A percentile compares a stretch with the other conserved stretches of the same genome.
These are phyloP conservation scores for Oryza longistaminata DNA, from an alignment of 176 grass and related monocot species.

Conservation along the genomic window DNA sequence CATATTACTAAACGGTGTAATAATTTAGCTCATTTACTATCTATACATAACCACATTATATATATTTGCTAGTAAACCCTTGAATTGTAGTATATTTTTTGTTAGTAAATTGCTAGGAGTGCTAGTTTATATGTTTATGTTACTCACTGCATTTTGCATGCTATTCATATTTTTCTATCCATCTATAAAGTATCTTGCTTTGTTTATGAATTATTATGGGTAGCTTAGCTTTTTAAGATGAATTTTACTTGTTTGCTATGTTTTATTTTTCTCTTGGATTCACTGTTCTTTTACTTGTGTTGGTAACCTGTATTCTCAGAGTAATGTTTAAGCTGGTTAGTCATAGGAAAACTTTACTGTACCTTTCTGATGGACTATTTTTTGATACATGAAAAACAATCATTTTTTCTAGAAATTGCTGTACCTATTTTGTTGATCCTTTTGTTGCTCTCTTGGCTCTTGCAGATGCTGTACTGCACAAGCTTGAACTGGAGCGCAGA, in stretches of 20 bases:
- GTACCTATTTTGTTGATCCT: not conserved
- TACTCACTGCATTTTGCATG: not conserved
- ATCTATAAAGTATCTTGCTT: not conserved
- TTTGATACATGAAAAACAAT: no score
- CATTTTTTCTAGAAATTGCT: not conserved
- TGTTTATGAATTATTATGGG: not conserved
- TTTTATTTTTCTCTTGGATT: not conserved
- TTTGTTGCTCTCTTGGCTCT: slow-evolving; percentile 2
- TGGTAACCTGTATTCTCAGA: not conserved
- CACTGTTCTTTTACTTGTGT: not conserved
- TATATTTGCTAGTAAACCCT: no score
- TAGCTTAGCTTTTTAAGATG: not conserved
- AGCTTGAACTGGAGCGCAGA: slow-evolving; percentile 87
- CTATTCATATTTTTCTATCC: not conserved
- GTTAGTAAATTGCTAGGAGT: not conserved
- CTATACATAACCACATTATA: not conserved
- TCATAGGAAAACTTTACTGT: no score
- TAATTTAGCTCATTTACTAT: not conserved
- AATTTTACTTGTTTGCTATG: not conserved
- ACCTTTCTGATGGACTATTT: no score
- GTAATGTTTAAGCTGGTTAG: not conserved
- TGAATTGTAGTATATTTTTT: no score
- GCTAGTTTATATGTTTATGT: not conserved
- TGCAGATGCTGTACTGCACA: slow-evolving; percentile 79
- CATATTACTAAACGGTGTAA: not conserved